These are phyloP conservation scores for Nitzschia sp. DNA, from an alignment of 108 stramenopile species.

Conservation along the genomic window DNA sequence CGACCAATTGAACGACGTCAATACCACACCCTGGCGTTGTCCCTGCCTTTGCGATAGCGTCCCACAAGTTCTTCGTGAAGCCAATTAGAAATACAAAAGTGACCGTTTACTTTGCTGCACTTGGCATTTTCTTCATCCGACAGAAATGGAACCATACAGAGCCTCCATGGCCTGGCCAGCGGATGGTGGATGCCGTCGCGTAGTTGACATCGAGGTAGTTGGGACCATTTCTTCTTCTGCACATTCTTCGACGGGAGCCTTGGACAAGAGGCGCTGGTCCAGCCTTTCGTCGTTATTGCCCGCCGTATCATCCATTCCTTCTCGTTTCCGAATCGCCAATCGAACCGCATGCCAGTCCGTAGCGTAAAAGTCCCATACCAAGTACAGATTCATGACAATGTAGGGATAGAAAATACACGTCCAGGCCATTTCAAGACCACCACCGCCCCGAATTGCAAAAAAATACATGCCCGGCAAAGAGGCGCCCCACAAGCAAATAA, in stretches of 20 bases:
- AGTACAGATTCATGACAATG: conserved; percentile 26
- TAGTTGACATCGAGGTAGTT: too few species aligned
- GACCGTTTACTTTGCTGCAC: too few species aligned
- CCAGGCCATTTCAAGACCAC: conserved; percentile 43
- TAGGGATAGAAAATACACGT: conserved; percentile 36
- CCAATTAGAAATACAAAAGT: too few species aligned
- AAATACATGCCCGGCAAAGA: conserved; percentile 40
- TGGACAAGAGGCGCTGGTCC: too few species aligned
- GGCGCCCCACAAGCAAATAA: conserved; percentile 38
- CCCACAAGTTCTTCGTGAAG: too few species aligned
- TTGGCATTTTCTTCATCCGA: too few species aligned
- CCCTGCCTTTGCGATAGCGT: conserved; percentile 6
- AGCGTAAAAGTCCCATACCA: conserved; percentile 12
- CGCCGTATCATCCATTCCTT: conserved; percentile 28
- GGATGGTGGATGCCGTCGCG: too few species aligned
- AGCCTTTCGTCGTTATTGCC: too few species aligned
- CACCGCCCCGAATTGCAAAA: conserved; percentile 22
- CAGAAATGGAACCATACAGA: too few species aligned
- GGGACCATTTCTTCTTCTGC: background rate
- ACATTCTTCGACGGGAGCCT: too few species aligned
- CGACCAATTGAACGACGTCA: conserved; percentile 11
- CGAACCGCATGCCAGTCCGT: conserved; percentile 42
- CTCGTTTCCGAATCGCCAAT: conserved; percentile 21
- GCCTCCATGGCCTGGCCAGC: too few species aligned
- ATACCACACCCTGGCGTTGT: background rate